Evolutionary conservation across 2,329 filamentous ascomycete genomes (phyloP).

Genomic region (Colletotrichum musae): DNA sequence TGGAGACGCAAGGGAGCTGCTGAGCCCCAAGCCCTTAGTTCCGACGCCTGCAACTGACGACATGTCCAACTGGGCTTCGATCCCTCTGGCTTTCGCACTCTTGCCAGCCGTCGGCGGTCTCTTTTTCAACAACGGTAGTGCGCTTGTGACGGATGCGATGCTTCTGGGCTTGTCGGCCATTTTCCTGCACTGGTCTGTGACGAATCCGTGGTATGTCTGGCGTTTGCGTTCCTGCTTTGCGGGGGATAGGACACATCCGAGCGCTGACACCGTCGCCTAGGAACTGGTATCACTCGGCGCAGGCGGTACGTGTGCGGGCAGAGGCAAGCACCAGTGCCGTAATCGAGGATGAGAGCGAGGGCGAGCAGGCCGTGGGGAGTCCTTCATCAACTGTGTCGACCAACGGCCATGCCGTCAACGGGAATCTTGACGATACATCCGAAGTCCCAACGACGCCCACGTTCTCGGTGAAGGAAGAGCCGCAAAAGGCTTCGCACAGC

Average conservation of each 20-base stretch:
- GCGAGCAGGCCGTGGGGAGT: slow-evolving; percentile 47
- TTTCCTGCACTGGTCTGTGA: slow-evolving; percentile 93
- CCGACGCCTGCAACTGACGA: slow-evolving; percentile 27
- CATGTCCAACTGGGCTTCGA: slow-evolving; percentile 78
- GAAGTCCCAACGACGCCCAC: slow-evolving; percentile 55
- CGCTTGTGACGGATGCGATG: slow-evolving; percentile 87
- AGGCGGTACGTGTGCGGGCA: slow-evolving; percentile 70
- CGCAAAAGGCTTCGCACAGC: slow-evolving; percentile 38
- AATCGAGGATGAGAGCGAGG: slow-evolving; percentile 62
- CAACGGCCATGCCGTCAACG: slow-evolving; percentile 21
- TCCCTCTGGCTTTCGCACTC: slow-evolving; percentile 87
- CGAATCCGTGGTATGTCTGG: slow-evolving; percentile 82
- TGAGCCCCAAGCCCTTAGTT: slow-evolving; percentile 65
- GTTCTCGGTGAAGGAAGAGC: slow-evolving; percentile 40
- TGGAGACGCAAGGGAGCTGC: slow-evolving; percentile 77
- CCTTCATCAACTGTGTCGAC: slow-evolving; percentile 33
- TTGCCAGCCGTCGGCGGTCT: slow-evolving; percentile 89
- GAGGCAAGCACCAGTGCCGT: slow-evolving; percentile 58
- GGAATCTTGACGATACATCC: slow-evolving; percentile 45
- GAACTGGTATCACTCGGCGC: slow-evolving; percentile 82
- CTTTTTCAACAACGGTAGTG: slow-evolving; percentile 86
- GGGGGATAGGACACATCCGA: slow-evolving; percentile 23
- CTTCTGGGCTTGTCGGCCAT: slow-evolving; percentile 84
- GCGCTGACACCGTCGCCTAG: slow-evolving; percentile 52
- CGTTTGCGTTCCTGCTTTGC: slow-evolving; percentile 4